These are phyloP conservation scores for Phytophthora aleatoria DNA, from an alignment of 352 stramenopile species.

Conservation along the genomic window DNA sequence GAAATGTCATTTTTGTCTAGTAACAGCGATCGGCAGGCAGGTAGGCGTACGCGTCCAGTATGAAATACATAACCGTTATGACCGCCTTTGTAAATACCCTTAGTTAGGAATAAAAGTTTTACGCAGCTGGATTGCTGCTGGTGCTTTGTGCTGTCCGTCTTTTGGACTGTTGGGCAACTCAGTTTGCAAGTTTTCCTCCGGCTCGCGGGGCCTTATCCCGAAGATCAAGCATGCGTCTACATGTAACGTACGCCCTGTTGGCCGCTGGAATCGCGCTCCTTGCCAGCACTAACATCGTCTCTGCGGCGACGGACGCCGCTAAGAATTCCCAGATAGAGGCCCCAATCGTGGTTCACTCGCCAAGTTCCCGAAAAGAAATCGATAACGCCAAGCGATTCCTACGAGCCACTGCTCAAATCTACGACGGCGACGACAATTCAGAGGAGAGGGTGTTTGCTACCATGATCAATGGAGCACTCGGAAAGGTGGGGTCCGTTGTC, in stretches of 20 bases:
- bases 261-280: background rate
- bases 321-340: background rate
- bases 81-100: no score
- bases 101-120: no score
- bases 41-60: no score
- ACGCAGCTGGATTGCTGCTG: no score
- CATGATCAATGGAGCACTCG: background rate
- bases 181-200: no score
- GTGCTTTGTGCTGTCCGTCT: no score
- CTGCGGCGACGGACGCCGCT: background rate
- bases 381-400: background rate
- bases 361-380: background rate
- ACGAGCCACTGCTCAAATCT: background rate
- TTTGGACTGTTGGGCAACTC: no score
- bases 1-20: no score
- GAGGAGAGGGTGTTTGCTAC: slow-evolving; percentile 14
- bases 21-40: no score
- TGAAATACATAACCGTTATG: no score
- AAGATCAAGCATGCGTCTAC: background rate
- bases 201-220: no score
- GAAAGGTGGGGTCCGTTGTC: background rate
- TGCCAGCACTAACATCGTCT: background rate
- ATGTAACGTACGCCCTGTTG: background rate
- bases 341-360: background rate
- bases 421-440: background rate